These are phyloP conservation scores for Neurospora discreta DNA, from an alignment of 495 filamentous ascomycete genomes.

Conservation along the genomic window DNA sequence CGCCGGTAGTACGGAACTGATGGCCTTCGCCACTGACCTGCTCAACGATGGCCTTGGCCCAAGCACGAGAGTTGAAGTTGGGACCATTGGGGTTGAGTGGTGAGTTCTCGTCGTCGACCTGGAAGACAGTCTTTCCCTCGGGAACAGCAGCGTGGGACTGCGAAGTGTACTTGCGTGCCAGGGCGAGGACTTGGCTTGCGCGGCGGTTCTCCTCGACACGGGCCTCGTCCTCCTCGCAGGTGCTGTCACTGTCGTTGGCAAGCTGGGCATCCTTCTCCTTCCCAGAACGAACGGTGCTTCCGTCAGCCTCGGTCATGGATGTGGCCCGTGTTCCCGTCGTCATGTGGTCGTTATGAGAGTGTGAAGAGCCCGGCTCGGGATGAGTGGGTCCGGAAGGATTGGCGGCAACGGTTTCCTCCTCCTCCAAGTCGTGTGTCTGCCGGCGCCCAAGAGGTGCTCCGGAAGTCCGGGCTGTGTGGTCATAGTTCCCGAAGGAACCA, in stretches of 20 bases:
- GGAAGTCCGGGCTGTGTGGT: conserved; percentile 29
- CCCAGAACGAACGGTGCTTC: conserved; percentile 6
- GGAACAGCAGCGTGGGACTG: conserved; percentile 25
- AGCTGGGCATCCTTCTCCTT: conserved; percentile 15
- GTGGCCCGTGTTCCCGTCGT: conserved; percentile 21
- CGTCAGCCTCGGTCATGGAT: conserved; percentile 24
- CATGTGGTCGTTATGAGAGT: conserved; percentile 12
- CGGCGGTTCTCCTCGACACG: conserved; percentile 29
- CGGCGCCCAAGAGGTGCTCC: conserved; percentile 15
- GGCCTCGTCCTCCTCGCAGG: conserved; percentile 25
- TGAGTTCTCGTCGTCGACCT: conserved; percentile 27
- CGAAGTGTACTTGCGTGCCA: conserved; percentile 33
- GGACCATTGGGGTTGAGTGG: conserved; percentile 40
- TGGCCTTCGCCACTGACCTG: conserved; percentile 32
- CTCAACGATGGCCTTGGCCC: conserved; percentile 44
- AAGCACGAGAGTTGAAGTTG: conserved; percentile 42
- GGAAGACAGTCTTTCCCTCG: conserved; percentile 24
- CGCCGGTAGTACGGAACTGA: conserved; percentile 38
- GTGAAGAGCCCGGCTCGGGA: conserved; percentile 7
- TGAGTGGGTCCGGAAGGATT: neutral
- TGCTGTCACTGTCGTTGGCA: conserved; percentile 13
- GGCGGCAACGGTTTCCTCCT: conserved; percentile 1
- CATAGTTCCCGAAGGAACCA: conserved; percentile 33
- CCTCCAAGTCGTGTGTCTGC: conserved; percentile 14
- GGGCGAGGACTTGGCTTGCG: conserved; percentile 30